Evolutionary conservation across 164 flowering plant genomes (phyloP).

Genomic region (Cinnamomum chago): DNA sequence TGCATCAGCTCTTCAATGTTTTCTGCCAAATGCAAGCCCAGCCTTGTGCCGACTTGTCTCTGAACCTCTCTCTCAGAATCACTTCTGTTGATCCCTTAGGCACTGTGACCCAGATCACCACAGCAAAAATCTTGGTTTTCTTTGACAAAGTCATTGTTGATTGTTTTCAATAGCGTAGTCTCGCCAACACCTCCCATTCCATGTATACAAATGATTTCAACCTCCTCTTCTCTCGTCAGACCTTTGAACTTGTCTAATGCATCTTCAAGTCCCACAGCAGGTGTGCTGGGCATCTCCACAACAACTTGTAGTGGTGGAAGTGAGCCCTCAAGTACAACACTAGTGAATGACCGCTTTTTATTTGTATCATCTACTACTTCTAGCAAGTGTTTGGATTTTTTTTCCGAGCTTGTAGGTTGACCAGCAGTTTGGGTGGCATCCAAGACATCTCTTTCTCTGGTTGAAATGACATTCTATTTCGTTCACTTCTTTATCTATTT

Average conservation of each 20-base stretch:
- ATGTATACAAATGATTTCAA: slow-evolving; percentile 6
- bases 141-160: slow-evolving; percentile 4
- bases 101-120: neutral
- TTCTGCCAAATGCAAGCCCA: neutral
- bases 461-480: neutral
- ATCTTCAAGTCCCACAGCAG: neutral
- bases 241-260: neutral
- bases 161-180: slow-evolving; percentile 4
- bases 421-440: neutral
- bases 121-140: neutral
- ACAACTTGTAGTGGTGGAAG: neutral
- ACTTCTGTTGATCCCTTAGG: neutral
- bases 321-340: neutral
- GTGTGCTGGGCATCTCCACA: neutral
- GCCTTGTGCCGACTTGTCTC: neutral
- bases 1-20: neutral
- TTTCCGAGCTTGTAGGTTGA: slow-evolving; percentile 1
- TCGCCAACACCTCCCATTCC: slow-evolving; percentile 16
- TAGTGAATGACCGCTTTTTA: neutral
- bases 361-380: neutral
- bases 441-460: neutral
- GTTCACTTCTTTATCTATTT: neutral
- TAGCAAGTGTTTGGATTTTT: neutral
- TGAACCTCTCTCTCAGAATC: neutral
- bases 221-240: neutral